Base-by-base conservation (phyloP, 306 rosid genomes). In the Elaeagnus macrophylla region DNA sequence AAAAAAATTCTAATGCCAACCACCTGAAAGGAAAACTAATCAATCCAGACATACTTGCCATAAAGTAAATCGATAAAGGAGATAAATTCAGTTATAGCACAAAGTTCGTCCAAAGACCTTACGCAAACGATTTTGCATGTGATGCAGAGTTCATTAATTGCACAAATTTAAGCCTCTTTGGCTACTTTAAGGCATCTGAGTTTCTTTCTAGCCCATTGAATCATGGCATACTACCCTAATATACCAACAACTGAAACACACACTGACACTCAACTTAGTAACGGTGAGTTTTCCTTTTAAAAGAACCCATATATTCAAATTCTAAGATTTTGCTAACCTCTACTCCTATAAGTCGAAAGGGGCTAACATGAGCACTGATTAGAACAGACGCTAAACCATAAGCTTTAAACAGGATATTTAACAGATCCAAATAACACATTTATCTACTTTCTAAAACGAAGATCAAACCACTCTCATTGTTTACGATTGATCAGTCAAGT, bases 401-500 rank as follows among this genome's bases (percentile, higher is more conserved):
- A 62, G 64, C n/a, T n/a, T n/a, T n/a, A n/a, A n/a, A n/a, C n/a
- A n/a, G n/a, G n/a, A n/a, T n/a, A n/a, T n/a, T n/a, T n/a, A n/a
- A n/a, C n/a, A n/a, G n/a, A n/a, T n/a, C n/a, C n/a, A n/a, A 6
- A 37, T 13, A 25, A 20, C 4, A 43, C 1, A 43, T 41, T 53
- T 58, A 3, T 63, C 52, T 37, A 32, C 42, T 12, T 42, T 25
- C 12, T 41, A 57, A 59, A 42, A 57, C 47, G 59, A 44, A 51
- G 73, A 67, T 63, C 66, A 61, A 52, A 48, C 38, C 37, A 12
- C 62, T 2, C 16, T n/a, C n/a, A n/a, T n/a, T n/a, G n/a, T n/a
- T n/a, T n/a, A n/a, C n/a, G n/a, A n/a, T n/a, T n/a, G n/a, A n/a
- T n/a, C n/a, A n/a, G n/a, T n/a, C n/a, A n/a, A n/a, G n/a, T n/a